Conservation (phyloP, 495 filamentous ascomycete genomes). For the Penicillium arizonense region DNA sequence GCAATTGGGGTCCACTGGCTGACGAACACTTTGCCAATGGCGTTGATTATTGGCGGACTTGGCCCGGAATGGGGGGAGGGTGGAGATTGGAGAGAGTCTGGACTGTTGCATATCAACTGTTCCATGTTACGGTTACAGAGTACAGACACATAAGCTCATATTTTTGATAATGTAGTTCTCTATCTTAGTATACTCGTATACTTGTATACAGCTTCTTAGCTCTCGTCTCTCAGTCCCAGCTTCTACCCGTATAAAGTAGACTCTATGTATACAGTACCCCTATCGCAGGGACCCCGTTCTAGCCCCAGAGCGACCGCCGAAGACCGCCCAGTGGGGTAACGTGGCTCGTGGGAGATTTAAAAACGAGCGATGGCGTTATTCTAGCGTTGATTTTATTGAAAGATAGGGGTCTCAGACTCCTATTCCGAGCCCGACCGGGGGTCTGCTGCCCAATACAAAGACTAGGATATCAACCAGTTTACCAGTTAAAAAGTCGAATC, state of each 20-base stretch:
- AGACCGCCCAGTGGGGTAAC: slow-evolving; percentile 10
- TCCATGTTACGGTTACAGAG: not conserved
- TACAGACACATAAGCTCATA: too few relatives aligned
- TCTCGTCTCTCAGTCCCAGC: too few relatives aligned
- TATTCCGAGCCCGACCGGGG: not conserved
- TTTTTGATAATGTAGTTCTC: too few relatives aligned
- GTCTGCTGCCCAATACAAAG: slow-evolving; percentile 2
- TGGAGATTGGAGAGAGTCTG: slow-evolving; percentile 18
- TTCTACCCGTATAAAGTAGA: too few relatives aligned
- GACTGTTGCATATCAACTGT: slow-evolving; percentile 7
- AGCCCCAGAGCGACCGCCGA: slow-evolving; percentile 4
- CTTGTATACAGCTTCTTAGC: too few relatives aligned
- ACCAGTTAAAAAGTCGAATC: not conserved
- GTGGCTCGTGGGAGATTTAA: not conserved
- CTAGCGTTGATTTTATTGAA: slow-evolving; percentile 1
- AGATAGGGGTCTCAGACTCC: not conserved
- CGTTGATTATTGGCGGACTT: slow-evolving; percentile 15
- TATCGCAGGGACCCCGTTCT: slow-evolving; percentile 8
- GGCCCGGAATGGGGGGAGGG: slow-evolving; percentile 17
- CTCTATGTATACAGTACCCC: not conserved
- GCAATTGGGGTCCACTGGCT: slow-evolving; percentile 27
- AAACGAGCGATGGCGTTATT: slow-evolving; percentile 3
- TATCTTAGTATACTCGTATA: too few relatives aligned
- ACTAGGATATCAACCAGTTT: not conserved
- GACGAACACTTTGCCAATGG: slow-evolving; percentile 20